These are phyloP conservation scores for Physocladia obscura DNA, from an alignment of 192 early-diverging fungal species.

Conservation along the genomic window DNA sequence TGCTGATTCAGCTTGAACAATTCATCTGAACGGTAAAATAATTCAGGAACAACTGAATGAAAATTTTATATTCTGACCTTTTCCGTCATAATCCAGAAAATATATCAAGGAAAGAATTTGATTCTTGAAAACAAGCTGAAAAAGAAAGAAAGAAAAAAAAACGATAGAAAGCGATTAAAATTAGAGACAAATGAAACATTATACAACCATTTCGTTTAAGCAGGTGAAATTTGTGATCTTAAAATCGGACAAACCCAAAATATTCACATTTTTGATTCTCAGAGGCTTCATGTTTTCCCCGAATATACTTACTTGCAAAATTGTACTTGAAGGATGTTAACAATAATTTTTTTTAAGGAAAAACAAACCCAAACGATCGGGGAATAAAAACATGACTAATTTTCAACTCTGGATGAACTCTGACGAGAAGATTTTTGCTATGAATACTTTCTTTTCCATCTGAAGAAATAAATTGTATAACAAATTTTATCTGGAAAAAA, in stretches of 20 bases:
- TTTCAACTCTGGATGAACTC: constrained; percentile 50
- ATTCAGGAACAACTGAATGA: neutral
- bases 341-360: neutral
- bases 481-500: constrained; percentile 45
- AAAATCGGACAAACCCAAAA: neutral
- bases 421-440: constrained; percentile 48
- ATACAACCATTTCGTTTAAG: neutral
- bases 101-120: constrained; percentile 29
- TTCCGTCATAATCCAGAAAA: neutral
- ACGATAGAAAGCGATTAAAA: neutral
- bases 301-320: constrained; percentile 21
- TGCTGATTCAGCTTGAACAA: neutral
- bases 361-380: constrained; percentile 47
- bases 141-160: neutral
- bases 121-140: constrained; percentile 25
- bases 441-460: constrained; percentile 43
- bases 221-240: neutral
- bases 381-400: constrained; percentile 52
- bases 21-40: neutral
- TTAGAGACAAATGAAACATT: too few species aligned
- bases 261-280: neutral
- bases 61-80: too few species aligned
- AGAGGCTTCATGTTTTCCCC: constrained; percentile 21
- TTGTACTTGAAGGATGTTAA: constrained; percentile 7
- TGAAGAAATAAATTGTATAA: constrained; percentile 38